Percentiles rank a stretch among this genome's conserved stretches.
Evolutionary conservation across 108 stramenopile genomes (phyloP).

Genomic region (Nannochloropsis oceanica): DNA sequence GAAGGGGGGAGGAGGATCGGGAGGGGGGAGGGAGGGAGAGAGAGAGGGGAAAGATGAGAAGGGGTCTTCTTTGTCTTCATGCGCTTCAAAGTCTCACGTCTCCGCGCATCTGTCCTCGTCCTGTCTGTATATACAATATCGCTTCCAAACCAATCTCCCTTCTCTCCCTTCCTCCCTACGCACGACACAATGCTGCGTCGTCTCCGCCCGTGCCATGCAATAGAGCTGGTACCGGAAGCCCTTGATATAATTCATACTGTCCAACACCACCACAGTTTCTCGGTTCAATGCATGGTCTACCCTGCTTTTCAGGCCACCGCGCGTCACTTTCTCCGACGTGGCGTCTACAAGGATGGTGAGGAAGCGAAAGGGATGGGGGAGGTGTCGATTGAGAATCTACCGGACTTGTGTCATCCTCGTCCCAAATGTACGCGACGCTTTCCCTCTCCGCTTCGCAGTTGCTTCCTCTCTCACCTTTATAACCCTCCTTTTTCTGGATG

Average conservation of each 20-base stretch:
- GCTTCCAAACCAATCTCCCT: not conserved
- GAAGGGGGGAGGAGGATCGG: not conserved
- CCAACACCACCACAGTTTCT: conserved; percentile 54
- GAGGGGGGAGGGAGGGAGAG: no score
- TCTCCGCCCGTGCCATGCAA: conserved; percentile 61
- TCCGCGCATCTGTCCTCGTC: no score
- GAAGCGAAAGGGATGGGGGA: not conserved
- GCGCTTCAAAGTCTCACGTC: no score
- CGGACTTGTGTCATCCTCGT: no score
- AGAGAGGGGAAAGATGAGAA: no score
- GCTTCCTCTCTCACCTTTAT: not conserved
- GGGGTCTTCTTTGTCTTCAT: no score
- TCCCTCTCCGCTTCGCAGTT: no score
- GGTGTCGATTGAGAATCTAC: no score
- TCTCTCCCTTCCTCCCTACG: conserved; percentile 20
- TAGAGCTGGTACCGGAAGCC: conserved; percentile 72
- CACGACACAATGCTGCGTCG: conserved; percentile 55
- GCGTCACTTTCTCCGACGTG: conserved; percentile 51
- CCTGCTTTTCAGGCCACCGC: conserved; percentile 53
- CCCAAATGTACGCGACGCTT: no score
- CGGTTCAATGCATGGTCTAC: conserved; percentile 40
- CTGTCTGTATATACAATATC: no score
- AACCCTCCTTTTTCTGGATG: conserved; percentile 52
- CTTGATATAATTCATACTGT: conserved; percentile 76
- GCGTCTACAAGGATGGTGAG: conserved; percentile 20